These are phyloP conservation scores for Meripilus lineatus DNA, from an alignment of 1,284 basidiomycete genomes.

Conservation along the genomic window DNA sequence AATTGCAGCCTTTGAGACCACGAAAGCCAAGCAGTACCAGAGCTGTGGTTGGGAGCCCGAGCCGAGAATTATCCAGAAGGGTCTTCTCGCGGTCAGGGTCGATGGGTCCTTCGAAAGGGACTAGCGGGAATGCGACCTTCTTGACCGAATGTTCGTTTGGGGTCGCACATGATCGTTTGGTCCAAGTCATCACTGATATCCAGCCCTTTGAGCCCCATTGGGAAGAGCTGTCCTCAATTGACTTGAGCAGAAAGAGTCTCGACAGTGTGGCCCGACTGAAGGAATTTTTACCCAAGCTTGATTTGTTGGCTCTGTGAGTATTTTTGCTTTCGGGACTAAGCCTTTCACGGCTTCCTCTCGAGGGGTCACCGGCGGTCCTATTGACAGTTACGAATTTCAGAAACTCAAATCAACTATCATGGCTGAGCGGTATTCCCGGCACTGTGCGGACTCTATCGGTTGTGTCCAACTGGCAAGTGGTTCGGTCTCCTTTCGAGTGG, in stretches of 20 bases:
- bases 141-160: slow-evolving; percentile 94
- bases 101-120: slow-evolving; percentile 13
- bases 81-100: slow-evolving; percentile 42
- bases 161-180: slow-evolving; percentile 84
- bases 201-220: slow-evolving; percentile 95
- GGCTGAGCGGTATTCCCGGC: slow-evolving; percentile 82
- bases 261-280: slow-evolving; percentile 91
- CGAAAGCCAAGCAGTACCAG: slow-evolving; percentile 32
- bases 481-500: neutral
- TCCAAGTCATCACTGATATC: slow-evolving; percentile 92
- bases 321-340: slow-evolving; percentile 1
- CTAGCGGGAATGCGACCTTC: slow-evolving; percentile 56
- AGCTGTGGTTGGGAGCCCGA: slow-evolving; percentile 17
- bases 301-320: slow-evolving; percentile 75
- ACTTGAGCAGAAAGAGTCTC: slow-evolving; percentile 74
- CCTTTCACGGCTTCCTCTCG: neutral
- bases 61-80: slow-evolving; percentile 32
- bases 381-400: too few species aligned
- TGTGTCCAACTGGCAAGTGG: slow-evolving; percentile 67
- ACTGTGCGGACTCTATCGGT: slow-evolving; percentile 79
- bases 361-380: too few species aligned
- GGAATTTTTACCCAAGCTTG: slow-evolving; percentile 88
- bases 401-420: slow-evolving; percentile 77
- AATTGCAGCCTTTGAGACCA: slow-evolving; percentile 41
- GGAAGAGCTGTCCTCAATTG: slow-evolving; percentile 76